Conservation (phyloP, 805 yeast genomes). For the Suhomyces sp. region DNA sequence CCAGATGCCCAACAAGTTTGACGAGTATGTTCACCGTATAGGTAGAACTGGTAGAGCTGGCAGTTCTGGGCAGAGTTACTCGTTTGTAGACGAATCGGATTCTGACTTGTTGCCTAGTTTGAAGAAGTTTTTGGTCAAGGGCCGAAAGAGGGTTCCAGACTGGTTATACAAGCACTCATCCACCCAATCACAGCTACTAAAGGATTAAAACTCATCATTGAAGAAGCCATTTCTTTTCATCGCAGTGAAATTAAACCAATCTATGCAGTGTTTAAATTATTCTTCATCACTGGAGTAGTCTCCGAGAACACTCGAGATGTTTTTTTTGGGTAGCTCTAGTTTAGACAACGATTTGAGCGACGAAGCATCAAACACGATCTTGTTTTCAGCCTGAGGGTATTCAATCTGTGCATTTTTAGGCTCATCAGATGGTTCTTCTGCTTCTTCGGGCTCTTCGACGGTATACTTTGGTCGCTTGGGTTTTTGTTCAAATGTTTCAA, state of each 20-base stretch:
- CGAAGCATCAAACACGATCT: conserved; percentile 5
- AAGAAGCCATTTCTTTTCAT: neutral
- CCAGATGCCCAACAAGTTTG: conserved; percentile 76
- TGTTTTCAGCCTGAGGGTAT: neutral
- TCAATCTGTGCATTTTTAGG: neutral
- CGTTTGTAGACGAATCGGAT: conserved; percentile 65
- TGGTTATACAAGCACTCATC: conserved; percentile 20
- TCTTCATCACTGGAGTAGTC: conserved; percentile 36
- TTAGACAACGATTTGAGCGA: conserved; percentile 9
- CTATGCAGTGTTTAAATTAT: neutral
- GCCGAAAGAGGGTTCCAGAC: conserved; percentile 28
- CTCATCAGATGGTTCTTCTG: neutral
- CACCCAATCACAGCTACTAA: conserved; percentile 12
- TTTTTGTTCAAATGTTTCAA: conserved; percentile 30
- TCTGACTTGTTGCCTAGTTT: conserved; percentile 49
- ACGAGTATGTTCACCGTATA: conserved; percentile 85
- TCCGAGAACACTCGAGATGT: conserved; percentile 12
- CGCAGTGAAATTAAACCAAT: too few relatives aligned
- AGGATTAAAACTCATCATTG: conserved; percentile 10
- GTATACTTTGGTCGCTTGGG: conserved; percentile 12
- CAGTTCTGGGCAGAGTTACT: conserved; percentile 66
- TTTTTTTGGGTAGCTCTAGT: conserved; percentile 1
- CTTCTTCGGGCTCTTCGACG: conserved; percentile 19
- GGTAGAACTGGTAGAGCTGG: conserved; percentile 99
- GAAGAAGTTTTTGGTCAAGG: conserved; percentile 44